These are phyloP conservation scores for Sindora glabra DNA, from an alignment of 306 rosid genomes.

Conservation along the genomic window DNA sequence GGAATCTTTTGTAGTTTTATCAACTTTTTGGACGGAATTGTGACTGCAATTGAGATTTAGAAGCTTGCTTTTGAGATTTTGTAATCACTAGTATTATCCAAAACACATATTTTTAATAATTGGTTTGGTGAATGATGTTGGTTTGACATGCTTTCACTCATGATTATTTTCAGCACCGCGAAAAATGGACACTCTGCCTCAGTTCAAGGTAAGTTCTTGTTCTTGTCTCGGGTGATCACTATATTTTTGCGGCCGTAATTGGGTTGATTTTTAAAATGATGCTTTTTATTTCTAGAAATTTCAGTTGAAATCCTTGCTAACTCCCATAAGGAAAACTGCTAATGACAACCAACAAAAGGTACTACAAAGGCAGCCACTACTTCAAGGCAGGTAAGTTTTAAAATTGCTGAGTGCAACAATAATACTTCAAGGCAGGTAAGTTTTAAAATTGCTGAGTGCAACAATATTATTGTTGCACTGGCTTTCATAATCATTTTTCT, in stretches of 20 bases:
- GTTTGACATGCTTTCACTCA: background rate
- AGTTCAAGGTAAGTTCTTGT: conserved; percentile 28
- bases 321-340: conserved; percentile 8
- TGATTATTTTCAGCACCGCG: conserved; percentile 30
- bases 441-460: too few relatives aligned
- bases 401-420: too few relatives aligned
- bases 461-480: too few relatives aligned
- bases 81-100: background rate
- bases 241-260: too few relatives aligned
- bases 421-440: too few relatives aligned
- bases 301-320: conserved; percentile 30
- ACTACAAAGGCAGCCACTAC: background rate
- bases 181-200: conserved; percentile 12
- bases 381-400: conserved; percentile 26
- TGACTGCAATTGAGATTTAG: background rate
- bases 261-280: background rate
- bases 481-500: too few relatives aligned
- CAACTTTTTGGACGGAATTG: too few relatives aligned
- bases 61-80: too few relatives aligned
- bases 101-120: background rate
- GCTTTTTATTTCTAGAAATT: background rate
- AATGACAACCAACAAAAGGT: conserved; percentile 11
- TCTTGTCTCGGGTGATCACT: background rate
- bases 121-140: background rate
- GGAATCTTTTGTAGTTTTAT: too few relatives aligned